phyloP scores from a whole-genome alignment of 441 rosid species.

The Brassica hybrid region DNA sequence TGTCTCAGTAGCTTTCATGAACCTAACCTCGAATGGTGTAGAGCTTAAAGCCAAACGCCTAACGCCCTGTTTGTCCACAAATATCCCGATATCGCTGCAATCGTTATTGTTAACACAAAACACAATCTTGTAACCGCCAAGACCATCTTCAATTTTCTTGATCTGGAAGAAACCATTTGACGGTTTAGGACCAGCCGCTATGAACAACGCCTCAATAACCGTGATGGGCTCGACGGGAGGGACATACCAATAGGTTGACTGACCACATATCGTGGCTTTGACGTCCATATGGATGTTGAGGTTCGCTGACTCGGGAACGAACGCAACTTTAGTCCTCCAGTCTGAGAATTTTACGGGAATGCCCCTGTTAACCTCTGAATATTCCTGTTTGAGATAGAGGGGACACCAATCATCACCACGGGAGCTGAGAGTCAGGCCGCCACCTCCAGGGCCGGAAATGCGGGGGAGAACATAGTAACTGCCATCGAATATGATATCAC shows the following conservation, averaged over 20 bases:
- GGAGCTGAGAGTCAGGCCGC: background rate
- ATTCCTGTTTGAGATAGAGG: background rate
- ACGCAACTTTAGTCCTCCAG: background rate
- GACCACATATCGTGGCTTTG: background rate
- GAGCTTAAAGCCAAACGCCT: conserved; percentile 49
- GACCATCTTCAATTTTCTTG: background rate
- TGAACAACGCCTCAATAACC: background rate
- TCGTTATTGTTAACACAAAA: conserved; percentile 40
- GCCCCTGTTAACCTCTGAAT: background rate
- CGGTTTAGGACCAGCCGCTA: background rate
- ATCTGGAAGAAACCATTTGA: background rate
- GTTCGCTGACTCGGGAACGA: background rate
- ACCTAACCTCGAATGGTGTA: background rate
- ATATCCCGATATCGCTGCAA: conserved; percentile 15
- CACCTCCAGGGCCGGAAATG: background rate
- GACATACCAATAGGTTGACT: background rate
- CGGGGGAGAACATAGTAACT: background rate
- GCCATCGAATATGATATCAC: background rate
- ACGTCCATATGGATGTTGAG: background rate
- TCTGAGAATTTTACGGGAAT: background rate
- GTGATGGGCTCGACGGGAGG: background rate
- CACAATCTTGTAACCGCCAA: background rate
- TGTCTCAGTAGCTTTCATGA: background rate
- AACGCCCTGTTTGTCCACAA: conserved; percentile 28
- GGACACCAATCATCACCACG: background rate